Evolutionary conservation across 495 filamentous ascomycete genomes (phyloP).

Genomic region (Aspergillus indologenus): DNA sequence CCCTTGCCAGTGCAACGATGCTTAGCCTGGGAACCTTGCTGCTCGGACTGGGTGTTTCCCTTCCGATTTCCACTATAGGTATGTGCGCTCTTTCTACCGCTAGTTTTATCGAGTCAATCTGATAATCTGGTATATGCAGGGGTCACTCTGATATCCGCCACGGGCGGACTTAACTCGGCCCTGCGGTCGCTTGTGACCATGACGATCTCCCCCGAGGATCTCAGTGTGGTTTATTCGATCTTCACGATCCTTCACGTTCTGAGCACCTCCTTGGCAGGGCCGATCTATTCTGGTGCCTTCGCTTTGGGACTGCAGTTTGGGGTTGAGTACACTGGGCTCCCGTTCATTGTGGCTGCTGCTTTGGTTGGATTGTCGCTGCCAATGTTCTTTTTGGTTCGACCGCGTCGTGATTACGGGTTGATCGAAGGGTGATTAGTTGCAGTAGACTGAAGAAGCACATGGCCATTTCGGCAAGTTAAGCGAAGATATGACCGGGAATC

Average conservation of each 20-base stretch:
- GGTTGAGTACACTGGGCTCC: not conserved
- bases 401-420: not conserved
- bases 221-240: not conserved
- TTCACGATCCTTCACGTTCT: not conserved
- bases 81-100: not conserved
- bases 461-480: too few species aligned
- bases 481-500: too few species aligned
- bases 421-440: too few species aligned
- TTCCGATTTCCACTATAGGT: not conserved
- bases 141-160: not conserved
- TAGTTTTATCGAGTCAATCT: too few species aligned
- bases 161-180: not conserved
- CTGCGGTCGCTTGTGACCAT: not conserved
- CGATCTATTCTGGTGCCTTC: not conserved
- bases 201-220: not conserved
- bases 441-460: too few species aligned
- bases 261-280: not conserved
- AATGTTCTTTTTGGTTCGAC: not conserved
- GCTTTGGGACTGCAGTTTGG: not conserved
- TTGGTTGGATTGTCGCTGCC: not conserved
- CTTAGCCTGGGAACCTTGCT: not conserved
- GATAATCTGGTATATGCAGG: not conserved
- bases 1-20: not conserved
- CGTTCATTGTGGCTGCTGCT: not conserved
- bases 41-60: not conserved